Conservation (phyloP, 345 rosid genomes). For the Ceriops decandra region DNA sequence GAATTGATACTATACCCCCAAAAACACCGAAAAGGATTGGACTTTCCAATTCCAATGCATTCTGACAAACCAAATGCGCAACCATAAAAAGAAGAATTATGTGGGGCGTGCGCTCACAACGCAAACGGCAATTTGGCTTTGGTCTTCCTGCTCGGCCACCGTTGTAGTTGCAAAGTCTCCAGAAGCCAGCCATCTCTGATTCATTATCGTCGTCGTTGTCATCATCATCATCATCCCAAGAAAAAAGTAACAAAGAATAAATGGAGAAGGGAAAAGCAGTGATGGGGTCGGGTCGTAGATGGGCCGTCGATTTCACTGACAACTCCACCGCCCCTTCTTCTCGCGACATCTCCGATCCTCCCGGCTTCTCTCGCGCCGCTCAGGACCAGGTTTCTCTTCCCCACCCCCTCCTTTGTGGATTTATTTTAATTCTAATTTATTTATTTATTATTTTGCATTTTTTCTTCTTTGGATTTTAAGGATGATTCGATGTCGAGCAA, state of each 20-base stretch:
- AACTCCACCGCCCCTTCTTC: constrained; percentile 69
- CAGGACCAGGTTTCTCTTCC: constrained; percentile 60
- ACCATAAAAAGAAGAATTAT: no score
- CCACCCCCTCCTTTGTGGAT: not conserved
- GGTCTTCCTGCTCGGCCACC: no score
- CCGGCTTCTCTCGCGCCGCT: constrained; percentile 84
- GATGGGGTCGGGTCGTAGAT: constrained; percentile 90
- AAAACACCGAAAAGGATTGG: no score
- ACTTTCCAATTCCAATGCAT: no score
- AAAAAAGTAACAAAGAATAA: not conserved
- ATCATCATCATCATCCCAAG: no score
- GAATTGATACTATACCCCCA: no score
- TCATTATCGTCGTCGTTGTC: no score
- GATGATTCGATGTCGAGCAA: constrained; percentile 77
- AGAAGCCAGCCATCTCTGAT: no score
- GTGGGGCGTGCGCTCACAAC: no score
- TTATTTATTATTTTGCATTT: not conserved
- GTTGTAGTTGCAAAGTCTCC: no score
- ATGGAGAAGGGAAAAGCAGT: constrained; percentile 99
- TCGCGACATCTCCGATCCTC: constrained; percentile 92
- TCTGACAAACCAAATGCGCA: no score
- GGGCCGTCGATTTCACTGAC: constrained; percentile 97
- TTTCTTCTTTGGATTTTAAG: constrained; percentile 28
- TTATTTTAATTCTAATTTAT: not conserved
- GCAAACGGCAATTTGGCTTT: no score